These are phyloP conservation scores for Rhodotorula babjevae DNA, from an alignment of 768 basidiomycete species.

Conservation along the genomic window DNA sequence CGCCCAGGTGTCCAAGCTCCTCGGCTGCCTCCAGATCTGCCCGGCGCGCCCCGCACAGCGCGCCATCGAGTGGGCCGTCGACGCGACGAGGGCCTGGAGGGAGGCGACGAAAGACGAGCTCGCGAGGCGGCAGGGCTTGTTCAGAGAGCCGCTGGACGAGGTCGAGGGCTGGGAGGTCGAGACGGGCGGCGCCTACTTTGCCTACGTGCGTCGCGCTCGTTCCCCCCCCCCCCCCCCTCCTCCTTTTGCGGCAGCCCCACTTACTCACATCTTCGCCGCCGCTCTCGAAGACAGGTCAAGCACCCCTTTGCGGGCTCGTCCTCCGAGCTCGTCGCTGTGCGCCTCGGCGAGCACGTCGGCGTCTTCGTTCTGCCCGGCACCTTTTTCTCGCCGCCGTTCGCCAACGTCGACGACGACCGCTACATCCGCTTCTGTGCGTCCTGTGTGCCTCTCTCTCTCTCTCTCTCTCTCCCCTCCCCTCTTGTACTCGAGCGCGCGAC, in stretches of 20 bases:
- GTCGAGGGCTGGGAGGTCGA: constrained; percentile 59
- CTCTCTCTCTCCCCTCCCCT: too few species aligned
- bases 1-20: constrained; percentile 56
- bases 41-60: constrained; percentile 68
- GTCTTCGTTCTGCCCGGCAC: constrained; percentile 61
- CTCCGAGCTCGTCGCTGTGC: constrained; percentile 57
- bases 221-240: too few species aligned
- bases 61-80: constrained; percentile 59
- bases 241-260: too few species aligned
- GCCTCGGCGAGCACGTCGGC: constrained; percentile 61
- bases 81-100: constrained; percentile 57
- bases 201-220: constrained; percentile 56
- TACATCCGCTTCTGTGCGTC: constrained; percentile 36
- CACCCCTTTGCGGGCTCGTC: constrained; percentile 57
- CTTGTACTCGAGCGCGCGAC: too few species aligned
- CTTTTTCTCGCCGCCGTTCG: constrained; percentile 30
- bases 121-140: constrained; percentile 56
- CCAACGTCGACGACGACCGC: constrained; percentile 15
- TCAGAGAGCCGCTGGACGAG: constrained; percentile 53
- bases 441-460: too few species aligned
- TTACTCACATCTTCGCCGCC: too few species aligned
- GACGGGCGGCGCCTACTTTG: constrained; percentile 69
- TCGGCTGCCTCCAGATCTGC: constrained; percentile 73
- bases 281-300: constrained; percentile 15
- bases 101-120: constrained; percentile 54